A percentile compares a stretch with the other conserved stretches of the same genome.
These are phyloP conservation scores for Selenicereus undatus DNA, from an alignment of 148 eudicot species.

Conservation along the genomic window DNA sequence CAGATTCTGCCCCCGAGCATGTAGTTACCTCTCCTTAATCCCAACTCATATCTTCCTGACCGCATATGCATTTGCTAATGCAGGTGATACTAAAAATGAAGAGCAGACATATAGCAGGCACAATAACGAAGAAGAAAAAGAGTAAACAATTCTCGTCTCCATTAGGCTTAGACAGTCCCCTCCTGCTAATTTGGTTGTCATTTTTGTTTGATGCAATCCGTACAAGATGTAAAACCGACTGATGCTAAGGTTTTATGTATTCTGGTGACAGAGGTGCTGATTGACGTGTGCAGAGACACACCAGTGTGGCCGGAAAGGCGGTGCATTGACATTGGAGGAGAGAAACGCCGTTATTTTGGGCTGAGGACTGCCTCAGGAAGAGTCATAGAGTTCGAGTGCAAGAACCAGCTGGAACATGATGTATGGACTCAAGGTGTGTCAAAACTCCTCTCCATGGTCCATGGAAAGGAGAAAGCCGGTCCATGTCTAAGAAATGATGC, in stretches of 20 bases:
- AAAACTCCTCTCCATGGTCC: slow-evolving; percentile 49
- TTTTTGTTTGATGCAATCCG: too few relatives aligned
- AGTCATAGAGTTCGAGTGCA: slow-evolving; percentile 77
- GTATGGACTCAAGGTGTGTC: slow-evolving; percentile 78
- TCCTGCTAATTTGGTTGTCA: too few relatives aligned
- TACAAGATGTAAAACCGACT: too few relatives aligned
- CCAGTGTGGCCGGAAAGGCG: slow-evolving; percentile 75
- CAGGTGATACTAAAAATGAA: slow-evolving; percentile 92
- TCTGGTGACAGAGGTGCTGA: slow-evolving; percentile 51
- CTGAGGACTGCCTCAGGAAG: slow-evolving; percentile 57
- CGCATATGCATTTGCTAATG: slow-evolving; percentile 8
- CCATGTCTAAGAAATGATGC: background rate
- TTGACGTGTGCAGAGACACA: slow-evolving; percentile 67
- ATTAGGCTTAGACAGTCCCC: too few relatives aligned
- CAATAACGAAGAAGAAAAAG: slow-evolving; percentile 80
- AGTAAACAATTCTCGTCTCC: slow-evolving; percentile 34
- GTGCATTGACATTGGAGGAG: slow-evolving; percentile 43
- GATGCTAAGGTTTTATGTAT: background rate
- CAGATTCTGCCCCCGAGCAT: background rate
- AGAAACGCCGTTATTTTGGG: slow-evolving; percentile 67
- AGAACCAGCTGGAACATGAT: slow-evolving; percentile 54
- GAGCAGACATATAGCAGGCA: slow-evolving; percentile 66
- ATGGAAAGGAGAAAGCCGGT: slow-evolving; percentile 38
- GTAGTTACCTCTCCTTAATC: too few relatives aligned
- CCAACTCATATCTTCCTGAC: background rate